phyloP scores from a whole-genome alignment of 2,329 filamentous ascomycete species.

The Paracoccidioides brasiliensis region DNA sequence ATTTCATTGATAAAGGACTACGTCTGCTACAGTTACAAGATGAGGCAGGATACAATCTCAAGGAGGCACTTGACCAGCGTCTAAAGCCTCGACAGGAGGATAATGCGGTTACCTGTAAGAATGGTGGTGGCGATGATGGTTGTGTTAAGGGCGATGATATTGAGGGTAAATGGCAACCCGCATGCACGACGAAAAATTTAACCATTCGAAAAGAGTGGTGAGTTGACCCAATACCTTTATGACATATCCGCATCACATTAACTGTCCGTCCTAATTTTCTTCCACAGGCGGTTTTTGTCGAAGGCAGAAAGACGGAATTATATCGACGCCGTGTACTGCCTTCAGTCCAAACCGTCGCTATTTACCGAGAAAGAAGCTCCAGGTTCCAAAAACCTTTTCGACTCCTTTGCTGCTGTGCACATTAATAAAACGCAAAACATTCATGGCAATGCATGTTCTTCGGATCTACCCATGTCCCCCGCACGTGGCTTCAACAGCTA shows the following conservation, averaged over 20 bases:
- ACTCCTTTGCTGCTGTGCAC: conserved; percentile 10
- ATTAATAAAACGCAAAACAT: conserved; percentile 11
- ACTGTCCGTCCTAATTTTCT: neutral
- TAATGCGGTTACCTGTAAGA: neutral
- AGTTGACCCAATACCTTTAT: neutral
- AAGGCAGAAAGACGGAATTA: conserved; percentile 10
- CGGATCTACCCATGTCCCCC: neutral
- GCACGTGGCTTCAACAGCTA: neutral
- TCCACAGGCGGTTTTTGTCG: conserved; percentile 8
- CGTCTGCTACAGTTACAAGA: conserved; percentile 7
- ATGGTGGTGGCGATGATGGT: neutral
- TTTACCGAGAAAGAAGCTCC: conserved; percentile 7
- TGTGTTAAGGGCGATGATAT: neutral
- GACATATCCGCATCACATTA: neutral
- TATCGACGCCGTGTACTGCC: conserved; percentile 11
- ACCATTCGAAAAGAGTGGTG: conserved; percentile 10
- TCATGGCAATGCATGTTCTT: conserved; percentile 10
- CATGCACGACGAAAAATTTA: conserved; percentile 6
- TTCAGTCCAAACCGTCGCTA: conserved; percentile 8
- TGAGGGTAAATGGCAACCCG: neutral
- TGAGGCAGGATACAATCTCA: conserved; percentile 4
- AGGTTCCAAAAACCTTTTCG: conserved; percentile 11
- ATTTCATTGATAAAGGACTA: conserved; percentile 1
- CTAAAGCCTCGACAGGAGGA: neutral
- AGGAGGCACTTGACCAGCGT: conserved; percentile 2